Evolutionary conservation across 2,329 filamentous ascomycete species (phyloP).

Genomic region (Aspergillus aculeatinus): DNA sequence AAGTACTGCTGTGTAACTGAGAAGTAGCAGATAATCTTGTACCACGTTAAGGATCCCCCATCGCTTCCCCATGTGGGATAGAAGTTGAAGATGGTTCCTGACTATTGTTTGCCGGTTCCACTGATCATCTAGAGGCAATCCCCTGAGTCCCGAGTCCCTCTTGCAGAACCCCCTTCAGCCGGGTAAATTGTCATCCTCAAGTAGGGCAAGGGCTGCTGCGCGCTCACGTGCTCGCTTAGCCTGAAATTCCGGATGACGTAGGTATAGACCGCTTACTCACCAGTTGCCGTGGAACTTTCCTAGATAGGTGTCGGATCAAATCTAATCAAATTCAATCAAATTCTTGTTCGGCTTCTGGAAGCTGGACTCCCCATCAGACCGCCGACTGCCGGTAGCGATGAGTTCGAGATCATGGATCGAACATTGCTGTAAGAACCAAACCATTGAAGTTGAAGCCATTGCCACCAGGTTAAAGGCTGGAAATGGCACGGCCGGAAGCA

Average conservation of each 20-base stretch:
- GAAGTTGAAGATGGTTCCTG: neutral
- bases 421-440: neutral
- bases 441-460: neutral
- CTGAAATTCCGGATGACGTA: neutral
- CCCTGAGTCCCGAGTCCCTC: neutral
- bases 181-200: conserved; percentile 2
- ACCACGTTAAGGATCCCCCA: neutral
- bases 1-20: too few species aligned
- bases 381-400: neutral
- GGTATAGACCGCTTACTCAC: neutral
- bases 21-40: too few species aligned
- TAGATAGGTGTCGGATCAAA: neutral
- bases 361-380: neutral
- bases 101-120: neutral
- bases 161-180: neutral
- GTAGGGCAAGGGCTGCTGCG: neutral
- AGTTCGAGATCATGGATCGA: neutral
- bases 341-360: conserved; percentile 2
- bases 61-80: neutral
- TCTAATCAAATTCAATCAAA: neutral
- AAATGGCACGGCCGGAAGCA: too few species aligned
- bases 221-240: conserved; percentile 1
- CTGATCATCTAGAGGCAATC: neutral
- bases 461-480: neutral
- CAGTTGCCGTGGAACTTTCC: neutral